A percentile compares a stretch with the other conserved stretches of the same genome.
Evolutionary conservation across 2,329 filamentous ascomycete genomes (phyloP).

Genomic region (Ceratocystis cubensis): DNA sequence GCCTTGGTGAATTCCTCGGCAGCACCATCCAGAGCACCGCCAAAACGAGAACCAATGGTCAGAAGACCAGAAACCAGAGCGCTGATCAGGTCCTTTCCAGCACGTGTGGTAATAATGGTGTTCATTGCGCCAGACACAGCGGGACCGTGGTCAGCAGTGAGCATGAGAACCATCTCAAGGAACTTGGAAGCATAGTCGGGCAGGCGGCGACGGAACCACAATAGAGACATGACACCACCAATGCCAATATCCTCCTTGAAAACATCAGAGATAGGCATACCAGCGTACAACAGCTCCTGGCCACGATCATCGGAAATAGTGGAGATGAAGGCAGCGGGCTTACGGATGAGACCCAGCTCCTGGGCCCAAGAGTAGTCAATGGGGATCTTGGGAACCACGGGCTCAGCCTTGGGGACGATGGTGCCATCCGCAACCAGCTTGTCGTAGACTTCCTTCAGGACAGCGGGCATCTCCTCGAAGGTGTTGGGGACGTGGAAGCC

Average conservation of each 20-base stretch:
- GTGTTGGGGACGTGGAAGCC: constrained; percentile 91
- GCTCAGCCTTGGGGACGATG: constrained; percentile 78
- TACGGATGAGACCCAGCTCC: constrained; percentile 97
- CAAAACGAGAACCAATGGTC: constrained; percentile 95
- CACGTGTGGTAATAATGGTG: constrained; percentile 99
- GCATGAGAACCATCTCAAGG: constrained; percentile 99
- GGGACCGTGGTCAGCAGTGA: constrained; percentile 97
- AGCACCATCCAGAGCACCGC: constrained; percentile 93
- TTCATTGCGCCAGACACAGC: constrained; percentile 99
- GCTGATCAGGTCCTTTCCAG: constrained; percentile 95
- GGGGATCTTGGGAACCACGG: constrained; percentile 93
- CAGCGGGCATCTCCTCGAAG: constrained; percentile 81
- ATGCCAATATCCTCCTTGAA: constrained; percentile 99
- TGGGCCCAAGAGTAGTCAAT: constrained; percentile 99
- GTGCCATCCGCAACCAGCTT: constrained; percentile 73
- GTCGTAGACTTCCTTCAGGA: constrained; percentile 73
- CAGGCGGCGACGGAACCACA: constrained; percentile 98
- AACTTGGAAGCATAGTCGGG: constrained; percentile 96
- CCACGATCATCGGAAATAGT: constrained; percentile 99
- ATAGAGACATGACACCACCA: constrained; percentile 97
- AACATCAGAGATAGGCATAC: constrained; percentile 99
- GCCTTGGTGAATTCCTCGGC: constrained; percentile 98
- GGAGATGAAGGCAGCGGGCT: constrained; percentile 98
- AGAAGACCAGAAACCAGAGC: constrained; percentile 91
- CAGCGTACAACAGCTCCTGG: constrained; percentile 95